Evolutionary conservation across 148 eudicot genomes (phyloP), one percentile per base, ranked within the genome.

Genomic region (Talinum fruticosum): DNA sequence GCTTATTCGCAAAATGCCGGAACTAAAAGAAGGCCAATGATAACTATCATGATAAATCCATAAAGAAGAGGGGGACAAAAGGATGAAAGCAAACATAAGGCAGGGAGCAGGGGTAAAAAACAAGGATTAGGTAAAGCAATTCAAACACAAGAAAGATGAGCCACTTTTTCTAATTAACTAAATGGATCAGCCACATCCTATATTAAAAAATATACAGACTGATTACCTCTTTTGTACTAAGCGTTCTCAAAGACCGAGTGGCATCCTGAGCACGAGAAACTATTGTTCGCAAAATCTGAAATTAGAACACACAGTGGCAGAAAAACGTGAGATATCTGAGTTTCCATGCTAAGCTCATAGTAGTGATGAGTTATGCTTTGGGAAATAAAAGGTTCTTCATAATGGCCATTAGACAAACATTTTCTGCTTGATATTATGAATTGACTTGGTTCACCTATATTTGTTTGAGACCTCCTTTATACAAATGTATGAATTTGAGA

Each of bases 141-240:
- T 24, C 14, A 26, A 80, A 36, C 23, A 75, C 19, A 32, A 34
- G 44, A 41, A 72, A 1, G 62, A n/a, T 7, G 10, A 29, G 28
- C 16, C 10, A 68, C 45, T 51, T 8, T 66, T 36, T 26, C 29
- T 19, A 28, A 62, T 62, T 45, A 66, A 51, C 61, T 19, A 68
- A 75, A 24, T 28, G 45, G 5, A 61, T 61, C 33, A 62, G 66
- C 66, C 2, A 62, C 18, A n/a, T 62, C 15, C 66, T 69, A 33
- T 1, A 33, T 3, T 61, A 29, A 23, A 51, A 19, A 30, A 18
- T 51, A 65, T 36, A 49, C 5, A 24, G 53, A 28, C 37, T 38
- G 66, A 69, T 75, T 80, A 96, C 99, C 97, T 96, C 99, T 75
- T 90, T 96, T n/a, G 99, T 90, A 80, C 96, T 90, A 62, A 96